Conservation (phyloP, 2,329 filamentous ascomycete genomes). For the Monosporascus cannonballus region DNA sequence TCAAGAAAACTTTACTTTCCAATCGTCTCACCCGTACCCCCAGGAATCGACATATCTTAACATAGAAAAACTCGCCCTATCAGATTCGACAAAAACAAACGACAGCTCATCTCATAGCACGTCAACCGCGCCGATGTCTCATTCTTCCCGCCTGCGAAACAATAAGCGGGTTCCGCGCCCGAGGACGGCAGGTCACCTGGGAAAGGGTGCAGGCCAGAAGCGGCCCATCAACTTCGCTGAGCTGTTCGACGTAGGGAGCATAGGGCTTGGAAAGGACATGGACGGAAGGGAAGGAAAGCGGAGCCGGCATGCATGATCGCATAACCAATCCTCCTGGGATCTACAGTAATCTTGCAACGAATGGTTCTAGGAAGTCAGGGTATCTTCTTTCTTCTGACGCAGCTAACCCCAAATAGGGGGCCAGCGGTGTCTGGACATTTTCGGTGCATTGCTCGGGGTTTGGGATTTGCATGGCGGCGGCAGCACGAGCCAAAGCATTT, state of each 20-base stretch:
- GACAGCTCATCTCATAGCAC: constrained; percentile 27
- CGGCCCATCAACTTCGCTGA: constrained; percentile 68
- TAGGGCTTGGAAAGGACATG: constrained; percentile 57
- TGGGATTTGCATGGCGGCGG: too few relatives aligned
- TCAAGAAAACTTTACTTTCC: constrained; percentile 63
- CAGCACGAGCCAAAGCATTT: too few relatives aligned
- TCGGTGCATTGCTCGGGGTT: too few relatives aligned
- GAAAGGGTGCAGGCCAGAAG: constrained; percentile 64
- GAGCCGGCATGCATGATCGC: constrained; percentile 38
- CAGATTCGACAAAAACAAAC: constrained; percentile 39
- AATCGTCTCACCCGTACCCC: constrained; percentile 56
- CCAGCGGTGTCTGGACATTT: too few relatives aligned
- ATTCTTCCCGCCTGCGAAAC: constrained; percentile 18
- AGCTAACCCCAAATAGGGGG: too few relatives aligned
- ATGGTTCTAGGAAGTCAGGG: too few relatives aligned
- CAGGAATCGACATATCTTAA: constrained; percentile 50
- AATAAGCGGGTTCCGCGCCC: constrained; percentile 17
- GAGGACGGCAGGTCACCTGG: constrained; percentile 38
- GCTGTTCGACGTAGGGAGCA: constrained; percentile 64
- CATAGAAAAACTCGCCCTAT: constrained; percentile 54
- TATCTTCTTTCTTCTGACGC: too few relatives aligned
- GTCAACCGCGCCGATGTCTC: constrained; percentile 22
- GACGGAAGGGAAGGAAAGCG: constrained; percentile 45
- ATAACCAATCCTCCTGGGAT: background rate
- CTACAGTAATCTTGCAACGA: too few relatives aligned